Percentiles rank a stretch among this genome's conserved stretches.
phyloP scores from a whole-genome alignment of 768 basidiomycete genomes.

The Podaxis rugospora region DNA sequence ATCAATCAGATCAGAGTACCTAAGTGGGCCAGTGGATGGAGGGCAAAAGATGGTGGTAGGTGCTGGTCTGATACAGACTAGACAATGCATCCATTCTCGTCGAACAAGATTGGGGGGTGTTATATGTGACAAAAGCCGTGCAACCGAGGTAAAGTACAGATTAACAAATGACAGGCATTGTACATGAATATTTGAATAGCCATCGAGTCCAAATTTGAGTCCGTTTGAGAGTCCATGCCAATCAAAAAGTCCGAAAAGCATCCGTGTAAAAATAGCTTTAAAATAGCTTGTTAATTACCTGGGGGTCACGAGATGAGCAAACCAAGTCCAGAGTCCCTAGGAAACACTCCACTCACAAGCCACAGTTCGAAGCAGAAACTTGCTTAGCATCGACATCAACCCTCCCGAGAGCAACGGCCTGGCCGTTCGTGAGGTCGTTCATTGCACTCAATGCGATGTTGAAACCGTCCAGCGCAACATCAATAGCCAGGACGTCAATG shows the following conservation, averaged over 20 bases:
- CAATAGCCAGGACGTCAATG: conserved; percentile 50
- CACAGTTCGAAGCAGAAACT: conserved; percentile 46
- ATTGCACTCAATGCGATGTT: conserved; percentile 49
- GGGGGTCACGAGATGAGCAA: neutral
- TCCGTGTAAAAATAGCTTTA: too few relatives aligned
- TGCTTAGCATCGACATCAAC: conserved; percentile 39
- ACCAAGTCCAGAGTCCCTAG: neutral
- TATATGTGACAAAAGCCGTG: neutral
- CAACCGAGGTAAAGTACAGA: neutral
- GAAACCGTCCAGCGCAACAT: conserved; percentile 41
- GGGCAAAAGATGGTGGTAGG: conserved; percentile 20
- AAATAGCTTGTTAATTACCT: neutral
- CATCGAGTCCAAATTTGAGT: neutral
- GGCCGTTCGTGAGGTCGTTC: conserved; percentile 45
- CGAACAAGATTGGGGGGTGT: neutral
- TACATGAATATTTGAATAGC: neutral
- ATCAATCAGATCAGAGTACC: conserved; percentile 39
- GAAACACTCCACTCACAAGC: conserved; percentile 27
- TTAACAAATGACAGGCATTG: neutral
- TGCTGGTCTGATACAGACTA: neutral
- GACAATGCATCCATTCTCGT: neutral
- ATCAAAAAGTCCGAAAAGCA: neutral
- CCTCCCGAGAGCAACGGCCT: conserved; percentile 43
- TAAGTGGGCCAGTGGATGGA: conserved; percentile 43
- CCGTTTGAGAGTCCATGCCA: neutral